Conservation (phyloP, 805 yeast species). For the Spathaspora passalidarum region DNA sequence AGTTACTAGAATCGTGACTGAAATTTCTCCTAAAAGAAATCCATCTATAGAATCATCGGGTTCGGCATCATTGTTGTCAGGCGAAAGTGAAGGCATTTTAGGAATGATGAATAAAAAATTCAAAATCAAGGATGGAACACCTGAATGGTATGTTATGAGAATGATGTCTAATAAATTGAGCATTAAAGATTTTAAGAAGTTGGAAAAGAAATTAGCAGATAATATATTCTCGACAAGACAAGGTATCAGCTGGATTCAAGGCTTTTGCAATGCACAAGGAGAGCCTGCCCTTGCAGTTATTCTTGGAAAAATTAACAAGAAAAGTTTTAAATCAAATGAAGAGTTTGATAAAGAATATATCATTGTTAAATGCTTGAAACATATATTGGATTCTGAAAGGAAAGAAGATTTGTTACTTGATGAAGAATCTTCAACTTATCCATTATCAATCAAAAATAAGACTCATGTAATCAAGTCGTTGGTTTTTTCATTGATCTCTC, state of each 20-base stretch:
- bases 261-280: conserved; percentile 40
- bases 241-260: conserved; percentile 25
- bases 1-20: conserved; percentile 4
- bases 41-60: conserved; percentile 4
- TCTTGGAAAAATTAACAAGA: conserved; percentile 35
- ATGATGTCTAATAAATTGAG: conserved; percentile 33
- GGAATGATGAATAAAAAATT: conserved; percentile 11
- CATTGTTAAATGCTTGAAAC: conserved; percentile 37
- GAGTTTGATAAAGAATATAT: conserved; percentile 39
- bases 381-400: conserved; percentile 26
- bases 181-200: conserved; percentile 29
- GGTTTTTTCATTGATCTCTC: conserved; percentile 36
- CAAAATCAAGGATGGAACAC: conserved; percentile 35
- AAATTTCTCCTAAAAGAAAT: conserved; percentile 2
- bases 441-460: conserved; percentile 15
- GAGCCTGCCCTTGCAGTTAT: conserved; percentile 41
- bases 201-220: conserved; percentile 30
- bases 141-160: conserved; percentile 39
- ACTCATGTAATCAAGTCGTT: conserved; percentile 35
- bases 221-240: conserved; percentile 17
- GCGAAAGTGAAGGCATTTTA: conserved; percentile 4
- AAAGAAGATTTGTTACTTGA: conserved; percentile 12
- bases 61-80: conserved; percentile 3
- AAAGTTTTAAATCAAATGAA: conserved; percentile 43
- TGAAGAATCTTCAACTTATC: background rate